Evolutionary conservation across 2,329 filamentous ascomycete genomes (phyloP).

Genomic region (Colletotrichum eremochloae): DNA sequence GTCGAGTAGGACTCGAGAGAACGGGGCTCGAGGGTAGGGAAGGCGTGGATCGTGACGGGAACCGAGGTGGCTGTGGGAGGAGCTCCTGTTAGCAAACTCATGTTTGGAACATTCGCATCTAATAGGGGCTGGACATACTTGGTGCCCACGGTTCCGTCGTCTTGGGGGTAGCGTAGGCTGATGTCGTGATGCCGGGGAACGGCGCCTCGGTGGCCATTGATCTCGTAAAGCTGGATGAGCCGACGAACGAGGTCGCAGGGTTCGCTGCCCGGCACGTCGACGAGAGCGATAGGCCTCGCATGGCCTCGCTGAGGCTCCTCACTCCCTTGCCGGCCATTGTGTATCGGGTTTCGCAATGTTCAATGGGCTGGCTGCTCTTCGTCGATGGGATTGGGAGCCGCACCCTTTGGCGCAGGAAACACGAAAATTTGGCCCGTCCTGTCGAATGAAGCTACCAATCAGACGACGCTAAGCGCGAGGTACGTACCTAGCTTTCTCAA

Average conservation of each 20-base stretch:
- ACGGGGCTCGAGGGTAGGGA: conserved; percentile 88
- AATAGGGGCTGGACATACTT: conserved; percentile 50
- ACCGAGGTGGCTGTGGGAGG: conserved; percentile 70
- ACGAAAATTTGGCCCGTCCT: conserved; percentile 42
- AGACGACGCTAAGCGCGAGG: conserved; percentile 13
- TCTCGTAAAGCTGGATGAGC: conserved; percentile 55
- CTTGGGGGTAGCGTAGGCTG: conserved; percentile 52
- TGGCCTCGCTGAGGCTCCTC: conserved; percentile 66
- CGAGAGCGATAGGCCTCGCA: conserved; percentile 63
- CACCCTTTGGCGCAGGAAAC: conserved; percentile 29
- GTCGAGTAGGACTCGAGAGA: conserved; percentile 82
- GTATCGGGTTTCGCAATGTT: conserved; percentile 23
- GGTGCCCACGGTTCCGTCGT: conserved; percentile 60
- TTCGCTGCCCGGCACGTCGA: conserved; percentile 54
- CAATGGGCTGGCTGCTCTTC: conserved; percentile 18
- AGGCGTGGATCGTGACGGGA: conserved; percentile 87
- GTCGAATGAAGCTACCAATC: conserved; percentile 32
- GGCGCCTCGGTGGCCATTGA: conserved; percentile 69
- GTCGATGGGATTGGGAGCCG: conserved; percentile 18
- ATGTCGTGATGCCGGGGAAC: conserved; percentile 54
- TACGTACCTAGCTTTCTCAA: conserved; percentile 28
- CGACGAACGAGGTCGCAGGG: conserved; percentile 55
- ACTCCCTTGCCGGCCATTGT: conserved; percentile 63
- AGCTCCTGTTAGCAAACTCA: conserved; percentile 30
- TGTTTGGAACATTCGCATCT: not conserved